A percentile compares a stretch with the other conserved stretches of the same genome.
phyloP scores from a whole-genome alignment of 2,329 filamentous ascomycete genomes.

The Periglandula ipomoeae region DNA sequence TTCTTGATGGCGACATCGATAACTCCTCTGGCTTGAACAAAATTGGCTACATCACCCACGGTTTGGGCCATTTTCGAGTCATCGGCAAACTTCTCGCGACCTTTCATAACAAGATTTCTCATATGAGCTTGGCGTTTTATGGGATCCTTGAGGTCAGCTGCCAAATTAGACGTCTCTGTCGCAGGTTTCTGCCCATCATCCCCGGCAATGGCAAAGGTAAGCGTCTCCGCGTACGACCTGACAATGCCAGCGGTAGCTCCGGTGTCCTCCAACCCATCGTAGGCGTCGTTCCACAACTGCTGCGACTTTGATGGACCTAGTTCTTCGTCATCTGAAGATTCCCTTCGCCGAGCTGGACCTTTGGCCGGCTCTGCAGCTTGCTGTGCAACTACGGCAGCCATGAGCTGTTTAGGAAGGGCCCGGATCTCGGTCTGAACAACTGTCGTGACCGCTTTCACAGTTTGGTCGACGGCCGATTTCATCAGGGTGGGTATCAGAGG shows the following conservation, averaged over 20 bases:
- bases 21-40: constrained; percentile 8
- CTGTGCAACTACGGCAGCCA: constrained; percentile 6
- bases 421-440: constrained; percentile 9
- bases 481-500: constrained; percentile 6
- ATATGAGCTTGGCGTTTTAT: constrained; percentile 10
- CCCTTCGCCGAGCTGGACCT: background rate
- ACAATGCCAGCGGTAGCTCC: constrained; percentile 7
- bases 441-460: constrained; percentile 7
- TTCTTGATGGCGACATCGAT: constrained; percentile 10
- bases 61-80: constrained; percentile 9
- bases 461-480: constrained; percentile 9
- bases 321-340: constrained; percentile 2
- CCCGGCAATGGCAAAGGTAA: constrained; percentile 9
- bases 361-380: background rate
- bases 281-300: constrained; percentile 9
- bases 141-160: constrained; percentile 7
- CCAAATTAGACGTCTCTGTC: background rate
- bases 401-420: constrained; percentile 7
- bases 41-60: constrained; percentile 8
- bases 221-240: constrained; percentile 7
- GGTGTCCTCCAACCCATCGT: constrained; percentile 7
- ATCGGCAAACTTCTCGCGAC: constrained; percentile 9
- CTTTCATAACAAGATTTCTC: constrained; percentile 8
- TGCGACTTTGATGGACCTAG: constrained; percentile 7
- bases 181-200: constrained; percentile 1